Evolutionary conservation across 2,329 filamentous ascomycete genomes (phyloP), one percentile per base, ranked within the genome.

Genomic region (Stachybotrys echinatus): DNA sequence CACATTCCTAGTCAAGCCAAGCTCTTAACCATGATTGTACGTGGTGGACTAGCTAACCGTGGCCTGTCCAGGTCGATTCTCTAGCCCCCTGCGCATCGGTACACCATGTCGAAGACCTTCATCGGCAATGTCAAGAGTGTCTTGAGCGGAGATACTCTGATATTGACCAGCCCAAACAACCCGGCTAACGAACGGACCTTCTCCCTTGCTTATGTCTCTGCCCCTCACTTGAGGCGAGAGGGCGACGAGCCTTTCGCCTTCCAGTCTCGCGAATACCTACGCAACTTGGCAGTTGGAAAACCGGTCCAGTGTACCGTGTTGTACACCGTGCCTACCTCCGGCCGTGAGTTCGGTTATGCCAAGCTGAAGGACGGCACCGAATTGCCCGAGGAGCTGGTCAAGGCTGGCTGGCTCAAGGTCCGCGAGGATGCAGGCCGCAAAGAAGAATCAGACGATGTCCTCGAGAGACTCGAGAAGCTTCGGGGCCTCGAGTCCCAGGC

Each of bases 231-330:
- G 67, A 86, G 80, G 73, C 86, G 90, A 69, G 92, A 96, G 60
- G 91, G 89, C 51, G 92, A 96, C 63, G 92, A 96, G 80, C 85
- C 87, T 37, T 95, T 88, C 65, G 91, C 89, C 51, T 99, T 96
- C 71, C 87, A 94, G 71, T 96, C 94, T 52, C 89, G 94, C 65
- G 94, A 99, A 71, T 94, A 88, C 67, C 81, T 99, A 54, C 88
- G 94, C 62, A 85, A 87, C 58, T 76, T 92, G 47, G 79, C 87
- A 39, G 87, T 97, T 50, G 92, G 92, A 65, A 96, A 96, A 70
- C 80, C 85, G 23, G 78, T 99, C 54, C 85, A 92, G 60, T 96
- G 92, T 76, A 83, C 84, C 52, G 79, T 95, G 42, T 79, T 92
- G 48, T 97, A 99, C 74, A 89, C 87, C 52, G 87, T 97, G 52